Evolutionary conservation across 2,329 filamentous ascomycete species (phyloP), one percentile per base, ranked within the genome.

Genomic region (Exophiala mesophila): DNA sequence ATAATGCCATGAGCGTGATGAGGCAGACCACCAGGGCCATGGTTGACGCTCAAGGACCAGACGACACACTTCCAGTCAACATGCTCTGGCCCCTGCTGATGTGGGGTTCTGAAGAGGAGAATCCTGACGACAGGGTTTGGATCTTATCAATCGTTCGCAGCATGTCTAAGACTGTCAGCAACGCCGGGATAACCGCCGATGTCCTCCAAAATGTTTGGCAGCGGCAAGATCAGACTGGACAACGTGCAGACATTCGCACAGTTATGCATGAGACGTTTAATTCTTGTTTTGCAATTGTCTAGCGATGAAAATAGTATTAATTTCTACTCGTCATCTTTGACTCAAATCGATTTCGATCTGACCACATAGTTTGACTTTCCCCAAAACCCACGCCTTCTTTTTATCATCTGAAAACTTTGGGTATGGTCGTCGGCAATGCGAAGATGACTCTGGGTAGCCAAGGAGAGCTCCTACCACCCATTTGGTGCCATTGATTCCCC

Each of bases 401-500:
- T 68, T 66, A 26, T 56, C 57, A 45, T 68, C 66, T 2, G 57
- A 47, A 49, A 69, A 80, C 49, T 64, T 59, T 1, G 76, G 76
- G 49, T 76, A 78, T 12, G 76, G 75, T 37, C 71, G 60, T 33
- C 76, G 63, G 57, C 73, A 78, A 55, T 77, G 69, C 38, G 66
- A 66, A 55, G 68, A 76, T 12, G 63, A 61, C 21, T 68, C 56
- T 1, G 73, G 67, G 53, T 79, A 79, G n/a, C 72, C 74, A 13
- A 63, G 62, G 18, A 72, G 57, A 55, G 76, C 71, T 26, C 70
- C 72, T 24, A 78, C 74, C n/a, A 77, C 68, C 68, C 72, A 78
- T 57, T 79, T 79, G 5, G 72, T 78, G 7, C 76, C 75, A 53
- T 77, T 78, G 57, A 80, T 76, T n/a, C 74, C 75, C 3, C 72